A percentile compares a stretch with the other conserved stretches of the same genome.
phyloP scores from a whole-genome alignment of 768 basidiomycete species.

The Lepiota brunneoincarnata region DNA sequence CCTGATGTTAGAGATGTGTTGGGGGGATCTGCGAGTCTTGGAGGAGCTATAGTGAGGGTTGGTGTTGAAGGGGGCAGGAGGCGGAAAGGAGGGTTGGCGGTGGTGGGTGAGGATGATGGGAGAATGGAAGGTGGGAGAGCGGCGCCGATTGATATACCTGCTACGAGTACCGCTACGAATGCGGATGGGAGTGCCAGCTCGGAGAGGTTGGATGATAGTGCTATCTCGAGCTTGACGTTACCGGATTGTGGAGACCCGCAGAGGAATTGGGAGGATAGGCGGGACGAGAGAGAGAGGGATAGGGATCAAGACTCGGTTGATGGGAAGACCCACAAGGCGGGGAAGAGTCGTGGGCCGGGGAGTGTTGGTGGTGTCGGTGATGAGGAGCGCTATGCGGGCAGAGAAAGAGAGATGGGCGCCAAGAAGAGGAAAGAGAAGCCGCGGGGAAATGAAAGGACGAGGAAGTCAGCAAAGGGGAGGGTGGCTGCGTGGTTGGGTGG shows the following conservation, averaged over 20 bases:
- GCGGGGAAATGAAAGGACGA: slow-evolving; percentile 23
- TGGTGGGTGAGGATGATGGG: no score
- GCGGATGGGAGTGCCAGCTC: slow-evolving; percentile 17
- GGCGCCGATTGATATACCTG: slow-evolving; percentile 19
- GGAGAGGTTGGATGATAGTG: slow-evolving; percentile 46
- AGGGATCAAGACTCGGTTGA: slow-evolving; percentile 21
- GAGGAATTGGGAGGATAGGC: slow-evolving; percentile 9
- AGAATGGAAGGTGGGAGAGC: slow-evolving; percentile 7
- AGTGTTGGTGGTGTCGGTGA: slow-evolving; percentile 9
- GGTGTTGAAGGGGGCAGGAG: no score
- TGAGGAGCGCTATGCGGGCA: slow-evolving; percentile 18
- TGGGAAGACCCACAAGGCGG: slow-evolving; percentile 29
- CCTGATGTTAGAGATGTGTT: slow-evolving; percentile 32
- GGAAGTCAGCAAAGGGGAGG: slow-evolving; percentile 54
- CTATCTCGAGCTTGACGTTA: slow-evolving; percentile 54
- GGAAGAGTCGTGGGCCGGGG: slow-evolving; percentile 8
- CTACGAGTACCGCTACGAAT: neutral
- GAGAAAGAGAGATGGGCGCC: slow-evolving; percentile 13
- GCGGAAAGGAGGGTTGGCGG: neutral
- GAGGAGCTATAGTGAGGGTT: neutral
- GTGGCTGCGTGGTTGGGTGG: slow-evolving; percentile 78
- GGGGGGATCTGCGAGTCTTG: neutral
- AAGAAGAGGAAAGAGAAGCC: slow-evolving; percentile 23
- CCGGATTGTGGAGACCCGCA: slow-evolving; percentile 17
- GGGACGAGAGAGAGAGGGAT: slow-evolving; percentile 19